Conservation (phyloP, 1,284 basidiomycete genomes). For the Butyriboletus regius region DNA sequence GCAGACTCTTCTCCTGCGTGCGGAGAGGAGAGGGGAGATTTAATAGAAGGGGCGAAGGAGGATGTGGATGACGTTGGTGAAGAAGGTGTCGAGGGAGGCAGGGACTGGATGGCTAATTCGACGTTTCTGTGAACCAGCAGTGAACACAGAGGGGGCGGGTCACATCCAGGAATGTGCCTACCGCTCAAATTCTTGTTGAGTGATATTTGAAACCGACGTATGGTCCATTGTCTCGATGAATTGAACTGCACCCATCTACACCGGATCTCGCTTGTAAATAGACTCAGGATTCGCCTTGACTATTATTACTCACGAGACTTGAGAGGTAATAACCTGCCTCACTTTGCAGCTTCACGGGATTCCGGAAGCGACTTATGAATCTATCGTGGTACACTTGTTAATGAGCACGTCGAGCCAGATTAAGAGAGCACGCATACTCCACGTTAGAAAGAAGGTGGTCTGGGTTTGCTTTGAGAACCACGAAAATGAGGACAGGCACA, state of each 20-base stretch:
- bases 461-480: slow-evolving; percentile 90
- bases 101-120: slow-evolving; percentile 72
- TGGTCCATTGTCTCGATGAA: slow-evolving; percentile 68
- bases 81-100: slow-evolving; percentile 55
- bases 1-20: slow-evolving; percentile 82
- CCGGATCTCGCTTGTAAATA: slow-evolving; percentile 7
- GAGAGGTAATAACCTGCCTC: slow-evolving; percentile 97
- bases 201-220: slow-evolving; percentile 83
- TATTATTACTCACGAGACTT: slow-evolving; percentile 59
- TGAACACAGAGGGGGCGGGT: neutral
- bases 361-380: slow-evolving; percentile 92
- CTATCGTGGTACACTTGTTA: slow-evolving; percentile 36
- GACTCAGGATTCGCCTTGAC: neutral
- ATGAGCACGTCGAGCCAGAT: neutral
- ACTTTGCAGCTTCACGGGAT: slow-evolving; percentile 81
- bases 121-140: slow-evolving; percentile 51
- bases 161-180: slow-evolving; percentile 31
- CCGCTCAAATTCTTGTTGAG: slow-evolving; percentile 86
- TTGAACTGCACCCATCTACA: slow-evolving; percentile 26
- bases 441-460: slow-evolving; percentile 90
- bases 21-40: slow-evolving; percentile 33
- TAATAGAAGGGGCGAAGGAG: slow-evolving; percentile 22
- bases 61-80: slow-evolving; percentile 39
- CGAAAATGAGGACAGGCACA: slow-evolving; percentile 89
- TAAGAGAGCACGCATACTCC: slow-evolving; percentile 52